Percentiles rank a stretch among this genome's conserved stretches.
Evolutionary conservation across 257 asterid species (phyloP).

Genomic region (Solanum appendiculatum): DNA sequence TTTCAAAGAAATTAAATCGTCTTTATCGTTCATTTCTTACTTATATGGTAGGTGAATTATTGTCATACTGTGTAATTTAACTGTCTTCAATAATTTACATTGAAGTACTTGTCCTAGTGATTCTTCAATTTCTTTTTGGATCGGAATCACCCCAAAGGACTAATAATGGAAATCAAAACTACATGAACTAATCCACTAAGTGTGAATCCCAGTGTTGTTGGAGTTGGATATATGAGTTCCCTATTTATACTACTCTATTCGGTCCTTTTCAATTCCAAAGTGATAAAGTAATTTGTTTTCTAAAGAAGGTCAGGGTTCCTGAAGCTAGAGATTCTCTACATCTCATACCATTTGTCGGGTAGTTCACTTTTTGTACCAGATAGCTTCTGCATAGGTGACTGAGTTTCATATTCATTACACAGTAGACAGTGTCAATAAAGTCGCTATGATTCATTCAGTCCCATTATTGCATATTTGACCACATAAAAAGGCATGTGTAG

Average conservation of each 20-base stretch:
- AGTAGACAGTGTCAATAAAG: not conserved
- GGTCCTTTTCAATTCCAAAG: not conserved
- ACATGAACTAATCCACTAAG: not conserved
- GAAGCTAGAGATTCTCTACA: not conserved
- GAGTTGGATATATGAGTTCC: not conserved
- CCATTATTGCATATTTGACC: not conserved
- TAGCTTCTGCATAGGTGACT: not conserved
- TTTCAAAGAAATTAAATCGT: not conserved
- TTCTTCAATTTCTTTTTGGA: not conserved
- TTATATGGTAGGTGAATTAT: not conserved
- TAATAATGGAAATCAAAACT: not conserved
- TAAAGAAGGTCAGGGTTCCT: not conserved
- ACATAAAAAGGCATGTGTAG: not conserved
- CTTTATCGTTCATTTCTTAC: not conserved
- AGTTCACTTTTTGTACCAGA: not conserved
- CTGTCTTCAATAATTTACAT: not conserved
- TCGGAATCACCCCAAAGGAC: not conserved
- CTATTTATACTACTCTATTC: not conserved
- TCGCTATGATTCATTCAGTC: not conserved
- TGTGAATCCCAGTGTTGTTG: not conserved
- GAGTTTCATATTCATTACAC: not conserved
- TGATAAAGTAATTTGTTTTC: not conserved
- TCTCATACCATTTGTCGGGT: not conserved
- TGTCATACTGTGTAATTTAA: not conserved
- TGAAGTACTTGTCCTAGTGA: not conserved